Percentiles rank a stretch among this genome's conserved stretches.
Conservation (phyloP, 257 asterid species). For the Henckelia pumila region DNA sequence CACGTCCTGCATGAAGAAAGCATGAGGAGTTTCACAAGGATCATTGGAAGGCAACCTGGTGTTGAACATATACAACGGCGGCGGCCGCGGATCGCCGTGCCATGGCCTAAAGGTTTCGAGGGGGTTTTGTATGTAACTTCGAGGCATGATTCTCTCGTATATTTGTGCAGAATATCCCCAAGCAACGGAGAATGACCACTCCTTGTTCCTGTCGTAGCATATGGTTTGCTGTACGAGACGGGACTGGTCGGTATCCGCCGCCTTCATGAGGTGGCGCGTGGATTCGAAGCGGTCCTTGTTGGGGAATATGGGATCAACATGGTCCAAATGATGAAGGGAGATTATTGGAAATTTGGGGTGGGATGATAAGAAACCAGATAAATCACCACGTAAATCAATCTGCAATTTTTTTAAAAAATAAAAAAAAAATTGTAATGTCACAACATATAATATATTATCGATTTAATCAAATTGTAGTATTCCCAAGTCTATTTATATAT, state of each 20-base stretch:
- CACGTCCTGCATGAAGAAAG: constrained; percentile 38
- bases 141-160: constrained; percentile 45
- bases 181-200: constrained; percentile 67
- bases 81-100: constrained; percentile 23
- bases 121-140: too few species aligned
- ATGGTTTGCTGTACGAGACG: constrained; percentile 44
- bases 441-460: too few species aligned
- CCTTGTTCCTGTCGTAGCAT: constrained; percentile 39
- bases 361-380: constrained; percentile 43
- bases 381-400: constrained; percentile 41
- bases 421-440: too few species aligned
- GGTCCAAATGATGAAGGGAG: constrained; percentile 80
- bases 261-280: constrained; percentile 64
- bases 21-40: constrained; percentile 54
- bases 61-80: constrained; percentile 59
- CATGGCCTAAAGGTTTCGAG: constrained; percentile 55
- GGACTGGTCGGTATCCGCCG: constrained; percentile 42
- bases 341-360: constrained; percentile 53
- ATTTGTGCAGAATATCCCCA: constrained; percentile 80
- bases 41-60: constrained; percentile 45
- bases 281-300: constrained; percentile 41
- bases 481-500: too few species aligned
- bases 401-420: too few species aligned
- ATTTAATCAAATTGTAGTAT: too few species aligned
- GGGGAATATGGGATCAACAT: constrained; percentile 63